phyloP scores from a whole-genome alignment of 2,329 filamentous ascomycete genomes.

The Cyclaneusma minus region DNA sequence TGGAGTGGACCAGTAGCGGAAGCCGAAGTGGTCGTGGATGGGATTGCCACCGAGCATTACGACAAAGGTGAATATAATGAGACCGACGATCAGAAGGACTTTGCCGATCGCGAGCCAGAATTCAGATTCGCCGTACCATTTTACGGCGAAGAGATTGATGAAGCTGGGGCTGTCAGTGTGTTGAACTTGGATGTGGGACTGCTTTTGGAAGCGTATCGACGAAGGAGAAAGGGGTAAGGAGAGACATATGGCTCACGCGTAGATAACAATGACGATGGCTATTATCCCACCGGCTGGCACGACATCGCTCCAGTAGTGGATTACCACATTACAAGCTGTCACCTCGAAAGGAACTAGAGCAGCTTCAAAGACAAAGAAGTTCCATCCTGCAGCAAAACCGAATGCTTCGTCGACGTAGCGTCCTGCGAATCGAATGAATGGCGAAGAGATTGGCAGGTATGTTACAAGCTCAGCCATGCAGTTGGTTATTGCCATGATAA shows the following conservation, averaged over 20 bases:
- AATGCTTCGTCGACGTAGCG: constrained; percentile 64
- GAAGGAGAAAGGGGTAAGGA: no score
- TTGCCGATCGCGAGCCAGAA: constrained; percentile 63
- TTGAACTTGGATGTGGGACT: no score
- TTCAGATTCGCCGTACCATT: constrained; percentile 64
- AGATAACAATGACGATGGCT: constrained; percentile 34
- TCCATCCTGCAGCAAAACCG: constrained; percentile 58
- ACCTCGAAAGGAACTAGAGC: constrained; percentile 53
- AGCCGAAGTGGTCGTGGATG: constrained; percentile 35
- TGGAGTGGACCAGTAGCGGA: constrained; percentile 28
- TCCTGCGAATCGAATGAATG: constrained; percentile 64
- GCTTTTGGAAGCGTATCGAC: neutral
- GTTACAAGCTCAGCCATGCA: constrained; percentile 62
- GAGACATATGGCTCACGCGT: constrained; percentile 10
- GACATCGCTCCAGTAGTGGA: constrained; percentile 45
- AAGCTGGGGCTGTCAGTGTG: constrained; percentile 2
- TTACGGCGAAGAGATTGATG: constrained; percentile 57
- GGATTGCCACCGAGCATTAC: constrained; percentile 49
- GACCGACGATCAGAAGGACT: constrained; percentile 42
- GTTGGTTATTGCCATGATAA: constrained; percentile 43
- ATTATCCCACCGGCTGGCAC: constrained; percentile 47
- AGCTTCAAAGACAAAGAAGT: constrained; percentile 59
- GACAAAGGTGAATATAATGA: constrained; percentile 44
- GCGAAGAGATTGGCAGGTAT: constrained; percentile 60
- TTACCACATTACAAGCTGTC: constrained; percentile 46